phyloP scores from a whole-genome alignment of 169 alveolate genomes.

The Eimeria falciformis region DNA sequence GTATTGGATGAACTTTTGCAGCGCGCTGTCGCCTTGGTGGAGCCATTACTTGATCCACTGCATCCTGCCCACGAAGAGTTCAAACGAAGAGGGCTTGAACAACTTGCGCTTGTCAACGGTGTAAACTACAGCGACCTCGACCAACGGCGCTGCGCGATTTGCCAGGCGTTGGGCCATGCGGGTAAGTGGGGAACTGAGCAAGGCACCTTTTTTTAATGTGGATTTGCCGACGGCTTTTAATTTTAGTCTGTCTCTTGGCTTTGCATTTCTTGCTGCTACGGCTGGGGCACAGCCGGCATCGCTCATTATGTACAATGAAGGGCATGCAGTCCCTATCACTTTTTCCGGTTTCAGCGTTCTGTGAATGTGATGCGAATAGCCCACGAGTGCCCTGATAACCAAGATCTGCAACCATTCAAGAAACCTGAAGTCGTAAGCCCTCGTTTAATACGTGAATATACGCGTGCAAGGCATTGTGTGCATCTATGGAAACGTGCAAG shows the following conservation, averaged over 20 bases:
- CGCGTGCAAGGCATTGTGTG: slow-evolving; percentile 6
- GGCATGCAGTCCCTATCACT: background rate
- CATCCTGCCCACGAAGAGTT: slow-evolving; percentile 71
- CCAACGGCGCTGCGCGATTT: slow-evolving; percentile 71
- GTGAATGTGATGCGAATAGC: slow-evolving; percentile 43
- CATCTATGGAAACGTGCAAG: no score
- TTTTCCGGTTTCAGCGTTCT: background rate
- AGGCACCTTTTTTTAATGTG: no score
- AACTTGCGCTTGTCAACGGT: slow-evolving; percentile 74
- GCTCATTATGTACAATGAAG: no score
- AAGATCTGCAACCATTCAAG: slow-evolving; percentile 66
- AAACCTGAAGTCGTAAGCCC: slow-evolving; percentile 74
- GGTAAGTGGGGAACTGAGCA: slow-evolving; percentile 29
- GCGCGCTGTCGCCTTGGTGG: slow-evolving; percentile 72
- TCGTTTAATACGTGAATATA: background rate
- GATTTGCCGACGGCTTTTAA: background rate
- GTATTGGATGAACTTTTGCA: slow-evolving; percentile 10
- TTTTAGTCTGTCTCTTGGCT: background rate
- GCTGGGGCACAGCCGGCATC: no score
- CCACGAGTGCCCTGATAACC: slow-evolving; percentile 78
- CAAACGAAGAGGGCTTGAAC: slow-evolving; percentile 74
- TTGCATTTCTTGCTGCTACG: background rate
- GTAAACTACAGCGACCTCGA: slow-evolving; percentile 61
- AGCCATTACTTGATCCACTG: slow-evolving; percentile 75
- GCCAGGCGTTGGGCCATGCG: slow-evolving; percentile 75